A percentile compares a stretch with the other conserved stretches of the same genome.
These are phyloP conservation scores for Gaertneriomyces sp. DNA, from an alignment of 192 early-diverging fungal genomes.

Conservation along the genomic window DNA sequence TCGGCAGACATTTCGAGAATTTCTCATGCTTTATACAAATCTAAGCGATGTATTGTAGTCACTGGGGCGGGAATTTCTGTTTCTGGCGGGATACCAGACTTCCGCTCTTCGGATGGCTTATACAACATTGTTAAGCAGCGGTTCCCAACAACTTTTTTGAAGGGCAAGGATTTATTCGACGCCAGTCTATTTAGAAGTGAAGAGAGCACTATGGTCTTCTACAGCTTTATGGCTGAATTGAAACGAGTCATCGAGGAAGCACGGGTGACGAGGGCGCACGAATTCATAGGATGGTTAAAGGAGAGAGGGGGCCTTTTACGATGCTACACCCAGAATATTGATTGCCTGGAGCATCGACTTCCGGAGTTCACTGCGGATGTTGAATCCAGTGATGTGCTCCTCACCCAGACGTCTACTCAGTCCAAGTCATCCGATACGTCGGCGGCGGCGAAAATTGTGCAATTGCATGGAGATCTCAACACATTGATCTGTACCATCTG, in stretches of 20 bases:
- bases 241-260: slow-evolving; percentile 70
- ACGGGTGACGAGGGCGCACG: slow-evolving; percentile 75
- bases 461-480: slow-evolving; percentile 88
- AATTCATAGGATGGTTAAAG: slow-evolving; percentile 75
- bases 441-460: slow-evolving; percentile 68
- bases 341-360: slow-evolving; percentile 78
- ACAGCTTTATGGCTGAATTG: slow-evolving; percentile 83
- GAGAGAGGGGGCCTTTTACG: slow-evolving; percentile 74
- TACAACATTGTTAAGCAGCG: slow-evolving; percentile 77
- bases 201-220: slow-evolving; percentile 52
- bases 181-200: slow-evolving; percentile 73
- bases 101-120: slow-evolving; percentile 77
- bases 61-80: slow-evolving; percentile 91
- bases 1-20: not conserved
- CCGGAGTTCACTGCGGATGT: slow-evolving; percentile 36
- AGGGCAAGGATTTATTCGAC: slow-evolving; percentile 83
- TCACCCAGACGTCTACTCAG: not conserved
- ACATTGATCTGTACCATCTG: slow-evolving; percentile 86
- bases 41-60: slow-evolving; percentile 56
- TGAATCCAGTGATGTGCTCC: not conserved
- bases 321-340: slow-evolving; percentile 96
- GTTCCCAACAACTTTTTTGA: slow-evolving; percentile 66
- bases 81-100: slow-evolving; percentile 86
- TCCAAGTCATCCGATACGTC: slow-evolving; percentile 14
- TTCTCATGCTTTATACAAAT: slow-evolving; percentile 17